Percentiles rank a stretch among this genome's conserved stretches.
phyloP scores from a whole-genome alignment of 2,329 filamentous ascomycete species.

The Sporothrix globosa region DNA sequence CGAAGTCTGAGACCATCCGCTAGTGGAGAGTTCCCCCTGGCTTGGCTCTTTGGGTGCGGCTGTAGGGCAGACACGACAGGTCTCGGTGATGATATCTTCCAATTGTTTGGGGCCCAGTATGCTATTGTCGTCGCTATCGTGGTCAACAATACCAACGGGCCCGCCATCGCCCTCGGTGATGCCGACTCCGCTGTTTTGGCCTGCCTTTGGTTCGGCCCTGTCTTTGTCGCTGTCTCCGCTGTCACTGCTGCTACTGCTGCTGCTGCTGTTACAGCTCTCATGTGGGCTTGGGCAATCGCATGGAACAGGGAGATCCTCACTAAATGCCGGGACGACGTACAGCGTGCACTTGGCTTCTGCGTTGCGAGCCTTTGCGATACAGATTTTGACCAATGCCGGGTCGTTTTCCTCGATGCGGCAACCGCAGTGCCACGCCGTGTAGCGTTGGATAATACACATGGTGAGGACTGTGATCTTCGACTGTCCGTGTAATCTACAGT shows the following conservation, averaged over 20 bases:
- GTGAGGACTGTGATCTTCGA: neutral
- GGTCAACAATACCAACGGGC: neutral
- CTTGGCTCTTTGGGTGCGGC: neutral
- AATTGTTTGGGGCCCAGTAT: no score
- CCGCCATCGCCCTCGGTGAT: neutral
- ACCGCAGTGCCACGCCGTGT: slow-evolving; percentile 30
- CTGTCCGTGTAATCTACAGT: neutral
- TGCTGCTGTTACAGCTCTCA: neutral
- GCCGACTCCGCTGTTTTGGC: neutral
- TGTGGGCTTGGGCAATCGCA: neutral
- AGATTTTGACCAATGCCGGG: slow-evolving; percentile 20
- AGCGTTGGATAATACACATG: slow-evolving; percentile 30
- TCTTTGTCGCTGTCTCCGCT: neutral
- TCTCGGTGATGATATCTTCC: no score
- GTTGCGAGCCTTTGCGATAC: slow-evolving; percentile 16
- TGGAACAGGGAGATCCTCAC: neutral
- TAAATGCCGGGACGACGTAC: slow-evolving; percentile 12
- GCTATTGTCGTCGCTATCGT: neutral
- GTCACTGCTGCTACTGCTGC: slow-evolving; percentile 1
- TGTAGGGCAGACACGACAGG: no score
- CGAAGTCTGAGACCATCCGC: neutral
- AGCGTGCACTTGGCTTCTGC: neutral
- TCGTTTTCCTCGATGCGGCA: slow-evolving; percentile 20
- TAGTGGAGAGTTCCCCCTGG: neutral
- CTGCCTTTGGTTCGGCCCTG: neutral